Evolutionary conservation across 768 basidiomycete species (phyloP).

Genomic region (Exsudoporus frostii): DNA sequence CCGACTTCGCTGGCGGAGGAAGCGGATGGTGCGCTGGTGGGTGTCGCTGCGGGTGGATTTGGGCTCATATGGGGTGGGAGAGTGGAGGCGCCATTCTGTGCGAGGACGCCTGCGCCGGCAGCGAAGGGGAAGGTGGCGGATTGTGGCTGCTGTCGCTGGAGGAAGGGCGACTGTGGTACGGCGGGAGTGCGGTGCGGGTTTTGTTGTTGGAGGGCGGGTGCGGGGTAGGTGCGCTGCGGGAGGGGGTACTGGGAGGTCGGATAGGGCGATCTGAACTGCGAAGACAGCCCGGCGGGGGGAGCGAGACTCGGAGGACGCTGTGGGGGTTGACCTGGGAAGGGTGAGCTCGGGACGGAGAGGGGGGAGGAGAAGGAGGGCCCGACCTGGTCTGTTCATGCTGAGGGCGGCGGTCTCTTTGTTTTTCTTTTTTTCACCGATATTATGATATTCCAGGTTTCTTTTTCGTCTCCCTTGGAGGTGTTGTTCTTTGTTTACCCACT

Average conservation of each 20-base stretch:
- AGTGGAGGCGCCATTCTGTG: constrained; percentile 53
- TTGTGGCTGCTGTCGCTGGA: constrained; percentile 50
- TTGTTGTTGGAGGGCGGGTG: constrained; percentile 50
- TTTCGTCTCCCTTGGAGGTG: constrained; percentile 13
- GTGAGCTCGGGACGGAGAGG: constrained; percentile 13
- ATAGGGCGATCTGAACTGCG: constrained; percentile 57
- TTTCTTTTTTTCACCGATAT: constrained; percentile 2
- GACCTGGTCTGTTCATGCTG: constrained; percentile 71
- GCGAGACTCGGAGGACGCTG: constrained; percentile 76
- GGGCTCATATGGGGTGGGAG: constrained; percentile 59
- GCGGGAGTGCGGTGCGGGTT: constrained; percentile 58
- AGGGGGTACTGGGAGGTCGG: constrained; percentile 37
- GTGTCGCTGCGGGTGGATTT: constrained; percentile 35
- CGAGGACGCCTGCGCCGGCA: constrained; percentile 39
- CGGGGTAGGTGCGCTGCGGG: constrained; percentile 28
- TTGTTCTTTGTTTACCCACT: constrained; percentile 27
- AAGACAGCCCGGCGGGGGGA: constrained; percentile 58
- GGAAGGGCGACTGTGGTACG: constrained; percentile 59
- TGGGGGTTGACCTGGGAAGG: constrained; percentile 66
- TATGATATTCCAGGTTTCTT: constrained; percentile 8
- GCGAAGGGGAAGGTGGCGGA: constrained; percentile 60
- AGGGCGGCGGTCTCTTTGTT: too few species aligned
- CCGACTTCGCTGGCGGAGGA: constrained; percentile 73
- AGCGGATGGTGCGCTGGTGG: constrained; percentile 52
- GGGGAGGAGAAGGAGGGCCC: constrained; percentile 17